Base-by-base conservation (phyloP, 495 filamentous ascomycete species). In the Pseudoneurospora amorphoporcata region DNA sequence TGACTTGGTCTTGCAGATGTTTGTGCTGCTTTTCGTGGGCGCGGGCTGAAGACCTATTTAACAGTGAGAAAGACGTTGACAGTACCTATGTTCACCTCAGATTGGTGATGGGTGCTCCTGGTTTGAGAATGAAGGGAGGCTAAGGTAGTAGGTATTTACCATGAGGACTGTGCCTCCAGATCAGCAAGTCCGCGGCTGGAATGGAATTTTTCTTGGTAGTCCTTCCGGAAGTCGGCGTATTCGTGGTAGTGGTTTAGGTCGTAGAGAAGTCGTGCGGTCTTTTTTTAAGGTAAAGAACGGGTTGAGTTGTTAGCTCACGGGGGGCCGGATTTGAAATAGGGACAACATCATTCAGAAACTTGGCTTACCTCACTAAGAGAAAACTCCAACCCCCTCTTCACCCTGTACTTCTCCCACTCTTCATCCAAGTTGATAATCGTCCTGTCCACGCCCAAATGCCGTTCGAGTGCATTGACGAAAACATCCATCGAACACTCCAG, bases 21-120 rank as follows among this genome's bases (percentile, higher is more conserved):
- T 70, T 32, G 12, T 17, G 17, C 12, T 38, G 53, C 72, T 76
- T 12, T 75, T 0, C 0, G 58, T 45, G 6, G 65, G n/a, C 16
- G 73, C 72, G n/a, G 70, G 42, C 69, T 72, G 72, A 19, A 16
- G 61, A 42, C 77, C 77, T 19, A 75, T 68, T 42, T 73, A 45
- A 71, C 75, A 74, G 29, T 45, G 0, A 12, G 23, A 1, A 7
- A 3, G 16, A 1, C 40, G 4, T 39, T 45, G n/a, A 32, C n/a
- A 16, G 84, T 79, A n/a, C n/a, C n/a, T n/a, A 68, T 82, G 40
- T 4, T 14, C 10, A 40, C 39, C 4, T 14, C 4, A 0, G 14
- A 8, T 19, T 23, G 19, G 19, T 29, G 9, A 29, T 29, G 23
- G 23, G 23, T 23, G 10, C 1, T 29, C 9, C 1, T 29, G 19